Evolutionary conservation across 805 yeast genomes (phyloP).

Genomic region (Saturnispora diversa): DNA sequence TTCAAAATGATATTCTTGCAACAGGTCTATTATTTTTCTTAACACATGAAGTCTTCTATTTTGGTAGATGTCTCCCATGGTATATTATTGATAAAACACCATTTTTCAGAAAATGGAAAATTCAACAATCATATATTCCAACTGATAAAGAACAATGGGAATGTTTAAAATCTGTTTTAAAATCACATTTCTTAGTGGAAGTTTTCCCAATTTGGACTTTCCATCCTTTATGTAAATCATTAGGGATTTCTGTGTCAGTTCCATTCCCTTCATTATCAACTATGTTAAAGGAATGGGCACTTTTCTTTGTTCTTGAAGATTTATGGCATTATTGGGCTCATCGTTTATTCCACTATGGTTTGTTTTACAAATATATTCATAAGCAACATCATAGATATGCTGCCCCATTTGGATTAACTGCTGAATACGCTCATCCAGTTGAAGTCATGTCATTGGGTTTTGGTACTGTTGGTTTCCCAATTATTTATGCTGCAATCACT

Average conservation of each 20-base stretch:
- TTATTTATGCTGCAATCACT: conserved; percentile 43
- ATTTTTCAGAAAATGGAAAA: conserved; percentile 44
- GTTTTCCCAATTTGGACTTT: conserved; percentile 57
- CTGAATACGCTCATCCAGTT: conserved; percentile 54
- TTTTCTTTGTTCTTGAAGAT: conserved; percentile 48
- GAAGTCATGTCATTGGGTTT: conserved; percentile 51
- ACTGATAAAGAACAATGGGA: conserved; percentile 54
- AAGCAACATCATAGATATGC: conserved; percentile 56
- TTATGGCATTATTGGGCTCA: conserved; percentile 58
- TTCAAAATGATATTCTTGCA: conserved; percentile 47
- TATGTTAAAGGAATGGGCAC: conserved; percentile 37
- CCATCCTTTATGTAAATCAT: conserved; percentile 45
- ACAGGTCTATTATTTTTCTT: conserved; percentile 49
- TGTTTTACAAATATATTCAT: conserved; percentile 49
- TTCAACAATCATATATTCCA: conserved; percentile 46
- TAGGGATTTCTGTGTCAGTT: conserved; percentile 42
- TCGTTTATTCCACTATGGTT: conserved; percentile 47
- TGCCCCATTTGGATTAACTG: conserved; percentile 55
- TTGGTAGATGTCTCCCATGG: conserved; percentile 56
- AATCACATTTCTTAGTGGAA: conserved; percentile 49
- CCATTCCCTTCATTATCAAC: conserved; percentile 43
- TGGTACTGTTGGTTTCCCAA: conserved; percentile 56
- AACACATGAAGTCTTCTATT: conserved; percentile 50
- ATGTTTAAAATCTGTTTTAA: conserved; percentile 48
- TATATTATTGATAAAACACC: conserved; percentile 45